Percentiles rank a stretch among this genome's conserved stretches.
Evolutionary conservation across 495 filamentous ascomycete species (phyloP).

Genomic region (Penicillium mononematosum): DNA sequence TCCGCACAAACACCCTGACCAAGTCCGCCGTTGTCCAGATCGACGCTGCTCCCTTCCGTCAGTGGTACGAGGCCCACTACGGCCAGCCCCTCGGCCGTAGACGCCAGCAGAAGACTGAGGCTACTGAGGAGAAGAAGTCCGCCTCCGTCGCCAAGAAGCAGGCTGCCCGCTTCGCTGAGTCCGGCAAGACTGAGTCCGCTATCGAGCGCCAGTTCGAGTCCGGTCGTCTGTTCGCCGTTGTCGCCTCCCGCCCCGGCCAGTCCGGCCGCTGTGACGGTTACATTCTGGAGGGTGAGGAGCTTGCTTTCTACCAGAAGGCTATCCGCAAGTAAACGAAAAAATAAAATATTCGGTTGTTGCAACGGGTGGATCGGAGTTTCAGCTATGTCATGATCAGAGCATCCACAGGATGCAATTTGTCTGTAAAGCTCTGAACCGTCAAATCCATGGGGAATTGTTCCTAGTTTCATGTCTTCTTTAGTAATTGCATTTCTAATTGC

Average conservation of each 20-base stretch:
- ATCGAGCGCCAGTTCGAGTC: constrained; percentile 99
- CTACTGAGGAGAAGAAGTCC: constrained; percentile 81
- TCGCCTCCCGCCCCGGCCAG: constrained; percentile 92
- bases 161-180: constrained; percentile 71
- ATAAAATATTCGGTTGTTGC: constrained; percentile 38
- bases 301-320: constrained; percentile 98
- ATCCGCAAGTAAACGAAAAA: constrained; percentile 83
- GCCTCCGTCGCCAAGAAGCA: constrained; percentile 95
- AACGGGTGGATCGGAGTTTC: constrained; percentile 49
- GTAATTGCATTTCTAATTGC: constrained; percentile 1
- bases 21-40: constrained; percentile 97
- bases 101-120: constrained; percentile 76
- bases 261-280: constrained; percentile 95
- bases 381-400: constrained; percentile 49
- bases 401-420: constrained; percentile 42
- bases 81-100: constrained; percentile 82
- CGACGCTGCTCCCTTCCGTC: constrained; percentile 96
- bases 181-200: constrained; percentile 88
- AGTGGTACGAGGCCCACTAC: constrained; percentile 99
- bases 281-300: constrained; percentile 97
- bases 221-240: constrained; percentile 89
- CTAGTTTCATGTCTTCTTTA: constrained; percentile 30
- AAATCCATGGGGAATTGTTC: constrained; percentile 41
- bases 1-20: constrained; percentile 99
- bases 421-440: constrained; percentile 47